phyloP scores from a whole-genome alignment of 139 green algal genomes.

The Coelastrella sp. region DNA sequence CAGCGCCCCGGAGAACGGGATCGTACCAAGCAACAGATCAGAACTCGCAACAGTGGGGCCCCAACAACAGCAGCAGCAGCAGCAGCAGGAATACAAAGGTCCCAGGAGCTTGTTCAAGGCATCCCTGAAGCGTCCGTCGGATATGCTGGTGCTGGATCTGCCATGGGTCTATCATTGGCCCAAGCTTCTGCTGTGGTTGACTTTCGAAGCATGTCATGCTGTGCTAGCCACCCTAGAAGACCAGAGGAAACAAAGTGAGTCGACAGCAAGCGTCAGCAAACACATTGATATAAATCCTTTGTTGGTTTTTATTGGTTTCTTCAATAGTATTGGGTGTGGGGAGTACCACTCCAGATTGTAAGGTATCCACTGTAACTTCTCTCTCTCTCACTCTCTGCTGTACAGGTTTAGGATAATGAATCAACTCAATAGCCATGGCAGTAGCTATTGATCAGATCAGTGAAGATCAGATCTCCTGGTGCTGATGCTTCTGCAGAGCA shows the following conservation, averaged over 20 bases:
- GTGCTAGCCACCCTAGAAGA: slow-evolving; percentile 13
- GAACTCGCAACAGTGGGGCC: background rate
- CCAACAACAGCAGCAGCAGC: slow-evolving; percentile 2
- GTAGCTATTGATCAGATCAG: too few species aligned
- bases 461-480: too few species aligned
- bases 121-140: background rate
- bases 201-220: slow-evolving; percentile 27
- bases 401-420: too few species aligned
- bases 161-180: slow-evolving; percentile 33
- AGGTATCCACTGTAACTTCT: too few species aligned
- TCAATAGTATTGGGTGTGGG: too few species aligned
- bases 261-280: background rate
- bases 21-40: background rate
- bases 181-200: slow-evolving; percentile 7
- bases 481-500: too few species aligned
- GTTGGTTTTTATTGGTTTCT: too few species aligned
- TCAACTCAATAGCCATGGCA: too few species aligned
- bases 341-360: too few species aligned
- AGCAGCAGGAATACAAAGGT: background rate
- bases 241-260: background rate
- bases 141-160: slow-evolving; percentile 42
- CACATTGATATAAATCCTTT: too few species aligned
- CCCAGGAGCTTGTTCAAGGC: background rate
- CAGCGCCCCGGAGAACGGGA: too few species aligned
- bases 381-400: too few species aligned